phyloP scores from a whole-genome alignment of 129 eudicot genomes.

The Saposhnikovia divaricata region DNA sequence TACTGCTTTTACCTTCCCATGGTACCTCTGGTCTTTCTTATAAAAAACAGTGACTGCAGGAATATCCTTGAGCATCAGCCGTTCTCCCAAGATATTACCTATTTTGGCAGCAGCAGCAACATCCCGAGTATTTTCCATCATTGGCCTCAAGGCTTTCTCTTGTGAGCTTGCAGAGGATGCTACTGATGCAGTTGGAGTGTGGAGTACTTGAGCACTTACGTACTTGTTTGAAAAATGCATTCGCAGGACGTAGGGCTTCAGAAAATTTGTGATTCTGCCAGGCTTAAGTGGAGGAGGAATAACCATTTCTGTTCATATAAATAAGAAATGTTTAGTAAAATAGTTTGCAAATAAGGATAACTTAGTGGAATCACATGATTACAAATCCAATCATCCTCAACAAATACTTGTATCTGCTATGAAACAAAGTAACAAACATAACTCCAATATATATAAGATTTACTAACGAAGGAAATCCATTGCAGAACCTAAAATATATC shows the following conservation, averaged over 20 bases:
- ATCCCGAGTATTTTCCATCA: slow-evolving; percentile 51
- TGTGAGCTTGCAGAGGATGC: slow-evolving; percentile 69
- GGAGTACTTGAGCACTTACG: slow-evolving; percentile 71
- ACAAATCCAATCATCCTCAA: background rate
- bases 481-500: too few relatives aligned
- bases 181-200: slow-evolving; percentile 71
- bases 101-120: slow-evolving; percentile 76
- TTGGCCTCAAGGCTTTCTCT: slow-evolving; percentile 44
- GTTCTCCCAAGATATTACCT: slow-evolving; percentile 58
- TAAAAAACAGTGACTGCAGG: slow-evolving; percentile 71
- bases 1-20: slow-evolving; percentile 86
- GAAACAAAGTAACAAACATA: background rate
- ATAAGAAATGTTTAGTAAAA: background rate
- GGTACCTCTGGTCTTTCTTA: slow-evolving; percentile 73
- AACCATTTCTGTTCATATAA: slow-evolving; percentile 48
- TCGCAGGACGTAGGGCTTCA: slow-evolving; percentile 35
- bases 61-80: slow-evolving; percentile 39
- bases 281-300: slow-evolving; percentile 47
- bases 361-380: background rate
- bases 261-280: slow-evolving; percentile 34
- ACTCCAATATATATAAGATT: background rate
- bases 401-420: too few relatives aligned
- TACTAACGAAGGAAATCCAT: too few relatives aligned
- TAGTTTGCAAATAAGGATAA: background rate
- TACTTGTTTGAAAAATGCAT: slow-evolving; percentile 41